Percentiles rank a stretch among this genome's conserved stretches.
Conservation (phyloP, 371 early-diverging fungal species). For the Mortierella sp. region DNA sequence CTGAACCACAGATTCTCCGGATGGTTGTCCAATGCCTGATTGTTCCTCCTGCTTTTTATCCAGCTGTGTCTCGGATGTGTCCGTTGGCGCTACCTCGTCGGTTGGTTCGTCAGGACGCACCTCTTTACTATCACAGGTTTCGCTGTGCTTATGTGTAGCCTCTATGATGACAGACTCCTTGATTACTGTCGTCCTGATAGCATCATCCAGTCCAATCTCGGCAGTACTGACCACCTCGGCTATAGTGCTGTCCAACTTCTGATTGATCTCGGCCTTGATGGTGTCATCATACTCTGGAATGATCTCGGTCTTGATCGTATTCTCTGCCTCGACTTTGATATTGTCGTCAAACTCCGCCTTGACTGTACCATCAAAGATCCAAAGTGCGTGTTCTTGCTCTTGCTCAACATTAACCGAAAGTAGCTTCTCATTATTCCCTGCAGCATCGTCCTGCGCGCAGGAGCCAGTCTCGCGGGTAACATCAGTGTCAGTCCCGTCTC, state of each 20-base stretch:
- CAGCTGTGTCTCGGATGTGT: too few relatives aligned
- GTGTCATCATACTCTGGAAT: background rate
- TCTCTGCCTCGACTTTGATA: background rate
- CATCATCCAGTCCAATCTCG: background rate
- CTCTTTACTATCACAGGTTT: too few relatives aligned
- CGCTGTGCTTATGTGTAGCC: too few relatives aligned
- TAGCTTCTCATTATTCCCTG: too few relatives aligned
- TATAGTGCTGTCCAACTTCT: background rate
- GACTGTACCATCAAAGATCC: constrained; percentile 7
- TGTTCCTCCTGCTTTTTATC: too few relatives aligned
- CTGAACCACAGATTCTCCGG: too few relatives aligned
- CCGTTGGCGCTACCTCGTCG: too few relatives aligned
- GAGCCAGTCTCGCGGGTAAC: background rate
- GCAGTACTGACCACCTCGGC: background rate
- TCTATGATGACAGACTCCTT: too few relatives aligned
- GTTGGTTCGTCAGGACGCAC: background rate
- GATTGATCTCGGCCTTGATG: constrained; percentile 10
- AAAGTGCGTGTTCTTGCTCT: background rate
- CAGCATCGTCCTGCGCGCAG: too few relatives aligned
- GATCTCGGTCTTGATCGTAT: background rate
- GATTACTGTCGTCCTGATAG: background rate
- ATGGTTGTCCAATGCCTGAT: too few relatives aligned
- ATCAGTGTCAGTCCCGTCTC: background rate
- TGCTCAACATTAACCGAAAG: too few relatives aligned
- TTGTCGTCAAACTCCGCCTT: constrained; percentile 8